Percentiles rank a stretch among this genome's conserved stretches.
These are phyloP conservation scores for Eucalyptus rudis DNA, from an alignment of 345 rosid genomes.

Conservation along the genomic window DNA sequence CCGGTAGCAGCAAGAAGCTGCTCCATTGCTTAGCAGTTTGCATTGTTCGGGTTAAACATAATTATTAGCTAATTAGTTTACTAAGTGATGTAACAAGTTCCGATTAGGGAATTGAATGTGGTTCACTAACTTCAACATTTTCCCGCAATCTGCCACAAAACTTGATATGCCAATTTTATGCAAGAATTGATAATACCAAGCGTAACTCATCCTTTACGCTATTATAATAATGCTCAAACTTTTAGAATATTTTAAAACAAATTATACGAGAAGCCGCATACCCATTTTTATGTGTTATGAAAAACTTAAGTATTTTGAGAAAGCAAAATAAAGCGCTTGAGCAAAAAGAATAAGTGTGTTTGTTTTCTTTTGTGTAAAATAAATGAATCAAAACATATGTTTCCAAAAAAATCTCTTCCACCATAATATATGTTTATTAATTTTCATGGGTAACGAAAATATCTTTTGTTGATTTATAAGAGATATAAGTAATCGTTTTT, in stretches of 20 bases:
- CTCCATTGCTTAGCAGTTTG: not conserved
- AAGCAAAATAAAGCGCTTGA: not conserved
- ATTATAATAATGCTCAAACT: not conserved
- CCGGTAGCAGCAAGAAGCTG: fast-evolving
- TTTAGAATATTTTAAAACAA: not conserved
- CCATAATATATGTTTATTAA: too few relatives aligned
- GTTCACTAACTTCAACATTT: not conserved
- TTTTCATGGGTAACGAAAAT: too few relatives aligned
- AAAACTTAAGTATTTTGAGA: not conserved
- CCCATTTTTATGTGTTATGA: not conserved
- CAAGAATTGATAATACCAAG: not conserved
- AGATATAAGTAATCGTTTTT: too few relatives aligned
- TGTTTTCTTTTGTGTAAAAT: not conserved
- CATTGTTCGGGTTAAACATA: not conserved
- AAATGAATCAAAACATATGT: too few relatives aligned
- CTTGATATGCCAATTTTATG: not conserved
- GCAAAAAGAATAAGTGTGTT: not conserved
- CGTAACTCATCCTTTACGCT: not conserved
- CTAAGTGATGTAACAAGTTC: not conserved
- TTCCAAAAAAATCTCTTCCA: too few relatives aligned
- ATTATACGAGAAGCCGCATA: not conserved
- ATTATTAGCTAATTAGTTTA: not conserved
- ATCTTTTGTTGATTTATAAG: too few relatives aligned
- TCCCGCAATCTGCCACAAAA: not conserved
- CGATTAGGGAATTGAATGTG: fast-evolving